These are phyloP conservation scores for Aureobasidium mangrovei DNA, from an alignment of 2,329 filamentous ascomycete species.

Conservation along the genomic window DNA sequence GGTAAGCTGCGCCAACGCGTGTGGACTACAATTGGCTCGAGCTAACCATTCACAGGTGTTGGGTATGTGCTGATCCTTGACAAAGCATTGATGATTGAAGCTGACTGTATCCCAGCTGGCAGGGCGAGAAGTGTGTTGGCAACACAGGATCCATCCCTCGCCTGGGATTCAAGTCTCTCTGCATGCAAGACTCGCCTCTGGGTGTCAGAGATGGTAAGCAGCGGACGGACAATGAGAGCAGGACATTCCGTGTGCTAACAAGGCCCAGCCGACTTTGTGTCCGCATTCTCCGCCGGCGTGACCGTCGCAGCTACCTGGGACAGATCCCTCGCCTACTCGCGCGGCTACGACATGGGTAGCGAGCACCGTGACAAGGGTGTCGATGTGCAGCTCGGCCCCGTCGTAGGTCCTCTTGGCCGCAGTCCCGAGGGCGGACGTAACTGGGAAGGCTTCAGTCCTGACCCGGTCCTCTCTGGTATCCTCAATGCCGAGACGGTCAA, in stretches of 20 bases:
- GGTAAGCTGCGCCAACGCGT: constrained; percentile 35
- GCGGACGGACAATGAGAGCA: background rate
- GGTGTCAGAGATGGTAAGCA: constrained; percentile 59
- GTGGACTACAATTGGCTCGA: background rate
- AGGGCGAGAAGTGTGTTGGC: constrained; percentile 66
- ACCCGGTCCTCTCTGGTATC: constrained; percentile 66
- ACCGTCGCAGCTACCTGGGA: constrained; percentile 81
- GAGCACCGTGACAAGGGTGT: constrained; percentile 69
- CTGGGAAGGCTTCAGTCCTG: constrained; percentile 65
- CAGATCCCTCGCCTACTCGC: constrained; percentile 56
- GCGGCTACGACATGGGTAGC: constrained; percentile 64
- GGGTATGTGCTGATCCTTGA: constrained; percentile 47
- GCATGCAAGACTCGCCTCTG: constrained; percentile 76
- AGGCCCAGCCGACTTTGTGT: constrained; percentile 59
- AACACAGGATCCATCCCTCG: constrained; percentile 62
- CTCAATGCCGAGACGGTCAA: constrained; percentile 63
- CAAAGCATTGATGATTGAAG: background rate
- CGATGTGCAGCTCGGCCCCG: constrained; percentile 67
- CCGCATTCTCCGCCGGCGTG: constrained; percentile 70
- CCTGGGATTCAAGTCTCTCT: constrained; percentile 63
- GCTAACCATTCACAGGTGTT: constrained; percentile 30
- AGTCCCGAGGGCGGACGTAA: constrained; percentile 59
- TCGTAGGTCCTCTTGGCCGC: constrained; percentile 64
- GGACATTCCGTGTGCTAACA: background rate
- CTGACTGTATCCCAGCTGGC: constrained; percentile 44